Evolutionary conservation across 2,329 filamentous ascomycete genomes (phyloP), one percentile per base, ranked within the genome.

Genomic region (Hypoxylon sp.): DNA sequence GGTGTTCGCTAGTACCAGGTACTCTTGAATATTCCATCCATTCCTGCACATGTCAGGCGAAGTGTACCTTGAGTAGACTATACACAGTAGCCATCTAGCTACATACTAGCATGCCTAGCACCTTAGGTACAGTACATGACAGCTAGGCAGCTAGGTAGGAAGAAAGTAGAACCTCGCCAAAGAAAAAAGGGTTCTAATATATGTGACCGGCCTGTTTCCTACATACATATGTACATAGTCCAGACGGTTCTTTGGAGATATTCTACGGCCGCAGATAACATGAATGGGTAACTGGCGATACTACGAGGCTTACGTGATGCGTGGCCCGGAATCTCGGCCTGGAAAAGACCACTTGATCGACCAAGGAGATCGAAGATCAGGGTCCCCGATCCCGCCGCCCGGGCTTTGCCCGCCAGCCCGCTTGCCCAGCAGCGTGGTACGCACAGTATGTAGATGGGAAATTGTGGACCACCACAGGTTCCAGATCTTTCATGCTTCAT

Each of bases 301-400:
- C 23, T 20, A 15, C 27, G 20, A 11, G n/a, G 38, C 48, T 54
- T 56, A 50, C 43, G 48, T 56, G 51, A 60, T 57, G 52, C 37
- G 20, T 26, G 23, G 15, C n/a, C 40, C 31, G 40, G 51, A 43
- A 37, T 63, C 58, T 63, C 61, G 57, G 35, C 58, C 55, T 53
- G 38, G 24, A 56, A n/a, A 27, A 53, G 61, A 63, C 56, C 61
- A 56, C 45, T 45, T 51, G 61, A 63, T 63, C 61, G 61, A 59
- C 61, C 56, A 51, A 54, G 37, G 47, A 20, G 60, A 63, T 63
- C 55, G 58, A 63, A 58, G 61, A 61, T 61, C 47, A 42, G 33
- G 35, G 37, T 27, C 24, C 43, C 37, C 7, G 17, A 41, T 56
- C 55, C 54, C 57, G 50, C 35, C 26, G 41, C 37, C 49, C 46